Percentiles rank a stretch among this genome's conserved stretches.
phyloP scores from a whole-genome alignment of 331 rosid genomes.

The Acacia concinna region DNA sequence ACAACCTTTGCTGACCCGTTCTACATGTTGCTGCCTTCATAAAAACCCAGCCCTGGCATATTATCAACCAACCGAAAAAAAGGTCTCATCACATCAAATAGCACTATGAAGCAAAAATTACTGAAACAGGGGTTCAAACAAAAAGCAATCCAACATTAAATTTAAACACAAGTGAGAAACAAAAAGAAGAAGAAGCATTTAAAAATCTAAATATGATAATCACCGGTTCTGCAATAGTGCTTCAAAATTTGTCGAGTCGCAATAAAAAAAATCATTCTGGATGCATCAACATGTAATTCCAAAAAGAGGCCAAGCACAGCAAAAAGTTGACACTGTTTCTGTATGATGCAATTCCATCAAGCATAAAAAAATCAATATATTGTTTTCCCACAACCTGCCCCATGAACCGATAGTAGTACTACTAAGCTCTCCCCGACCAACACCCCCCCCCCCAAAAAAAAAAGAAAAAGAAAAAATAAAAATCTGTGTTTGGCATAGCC shows the following conservation, averaged over 20 bases:
- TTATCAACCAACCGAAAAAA: slow-evolving; percentile 14
- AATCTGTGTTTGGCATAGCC: no score
- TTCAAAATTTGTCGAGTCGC: not conserved
- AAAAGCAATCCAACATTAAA: not conserved
- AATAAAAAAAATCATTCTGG: slow-evolving; percentile 17
- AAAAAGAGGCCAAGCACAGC: slow-evolving; percentile 15
- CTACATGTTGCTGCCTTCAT: slow-evolving; percentile 40
- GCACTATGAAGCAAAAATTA: not conserved
- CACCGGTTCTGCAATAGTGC: not conserved
- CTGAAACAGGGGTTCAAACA: not conserved
- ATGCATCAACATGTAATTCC: slow-evolving; percentile 15
- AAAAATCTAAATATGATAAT: slow-evolving; percentile 28
- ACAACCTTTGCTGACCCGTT: slow-evolving; percentile 29
- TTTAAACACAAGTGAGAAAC: slow-evolving; percentile 6
- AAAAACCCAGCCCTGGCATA: slow-evolving; percentile 29
- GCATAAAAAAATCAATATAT: slow-evolving; percentile 1
- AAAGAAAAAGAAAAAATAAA: not conserved
- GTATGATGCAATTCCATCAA: not conserved
- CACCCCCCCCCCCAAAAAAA: no score
- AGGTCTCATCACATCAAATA: not conserved
- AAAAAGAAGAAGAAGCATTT: not conserved
- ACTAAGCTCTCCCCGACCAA: not conserved
- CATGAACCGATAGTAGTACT: not conserved
- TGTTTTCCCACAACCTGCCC: not conserved
- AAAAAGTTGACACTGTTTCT: slow-evolving; percentile 1